Conservation (phyloP, 768 basidiomycete genomes). For the Ramaria sp. region DNA sequence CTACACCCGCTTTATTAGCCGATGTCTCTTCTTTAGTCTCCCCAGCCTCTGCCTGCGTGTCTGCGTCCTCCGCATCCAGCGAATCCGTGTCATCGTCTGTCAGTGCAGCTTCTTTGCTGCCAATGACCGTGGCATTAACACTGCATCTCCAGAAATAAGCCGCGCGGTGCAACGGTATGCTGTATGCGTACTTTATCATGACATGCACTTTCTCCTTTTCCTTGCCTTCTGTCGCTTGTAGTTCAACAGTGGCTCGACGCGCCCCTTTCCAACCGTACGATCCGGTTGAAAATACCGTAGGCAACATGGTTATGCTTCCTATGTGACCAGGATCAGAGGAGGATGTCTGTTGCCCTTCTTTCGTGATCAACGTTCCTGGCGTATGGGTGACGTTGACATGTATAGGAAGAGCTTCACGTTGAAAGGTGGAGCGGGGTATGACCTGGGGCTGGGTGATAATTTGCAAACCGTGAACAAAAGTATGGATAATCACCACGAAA, state of each 20-base stretch:
- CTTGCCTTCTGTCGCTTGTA: slow-evolving; percentile 38
- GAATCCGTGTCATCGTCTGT: too few species aligned
- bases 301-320: slow-evolving; percentile 41
- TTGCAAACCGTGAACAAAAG: too few species aligned
- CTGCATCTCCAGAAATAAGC: slow-evolving; percentile 24
- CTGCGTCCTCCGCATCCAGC: too few species aligned
- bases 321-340: slow-evolving; percentile 51
- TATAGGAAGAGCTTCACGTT: slow-evolving; percentile 55
- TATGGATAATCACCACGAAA: too few species aligned
- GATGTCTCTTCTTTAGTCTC: too few species aligned
- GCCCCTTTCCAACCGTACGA: slow-evolving; percentile 82
- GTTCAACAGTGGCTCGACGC: slow-evolving; percentile 55
- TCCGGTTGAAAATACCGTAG: slow-evolving; percentile 58
- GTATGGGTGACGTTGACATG: slow-evolving; percentile 61
- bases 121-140: slow-evolving; percentile 67
- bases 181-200: slow-evolving; percentile 52
- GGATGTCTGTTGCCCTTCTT: slow-evolving; percentile 25
- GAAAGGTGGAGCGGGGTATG: slow-evolving; percentile 43
- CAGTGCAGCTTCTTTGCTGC: slow-evolving; percentile 58
- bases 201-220: slow-evolving; percentile 62
- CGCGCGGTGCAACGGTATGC: not conserved
- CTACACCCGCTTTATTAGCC: too few species aligned
- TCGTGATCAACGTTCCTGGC: slow-evolving; percentile 31
- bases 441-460: too few species aligned
- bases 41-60: too few species aligned